phyloP scores from a whole-genome alignment of 129 eudicot genomes.

The Flaveria linearis region DNA sequence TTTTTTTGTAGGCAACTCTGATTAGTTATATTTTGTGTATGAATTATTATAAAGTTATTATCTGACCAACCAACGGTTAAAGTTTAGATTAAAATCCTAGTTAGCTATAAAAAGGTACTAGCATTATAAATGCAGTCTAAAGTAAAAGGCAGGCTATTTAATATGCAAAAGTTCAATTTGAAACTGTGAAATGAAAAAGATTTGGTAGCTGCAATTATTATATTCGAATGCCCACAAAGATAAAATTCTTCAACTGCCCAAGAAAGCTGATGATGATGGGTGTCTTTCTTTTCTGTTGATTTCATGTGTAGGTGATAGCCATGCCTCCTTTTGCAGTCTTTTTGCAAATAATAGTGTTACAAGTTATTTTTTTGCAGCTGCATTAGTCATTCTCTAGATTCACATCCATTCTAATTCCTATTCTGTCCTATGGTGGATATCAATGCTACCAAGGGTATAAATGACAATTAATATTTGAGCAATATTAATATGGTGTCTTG shows the following conservation, averaged over 20 bases:
- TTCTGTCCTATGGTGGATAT: background rate
- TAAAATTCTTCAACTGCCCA: slow-evolving; percentile 44
- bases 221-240: slow-evolving; percentile 34
- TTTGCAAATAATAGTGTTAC: slow-evolving; percentile 9
- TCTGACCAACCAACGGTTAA: no score
- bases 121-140: slow-evolving; percentile 25
- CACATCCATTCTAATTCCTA: slow-evolving; percentile 5
- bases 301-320: slow-evolving; percentile 29
- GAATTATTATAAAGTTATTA: no score
- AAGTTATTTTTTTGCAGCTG: slow-evolving; percentile 11
- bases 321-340: slow-evolving; percentile 25
- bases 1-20: no score
- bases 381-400: slow-evolving; percentile 28
- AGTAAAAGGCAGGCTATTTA: slow-evolving; percentile 22
- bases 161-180: slow-evolving; percentile 6
- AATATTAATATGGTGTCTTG: background rate
- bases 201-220: slow-evolving; percentile 26
- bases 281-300: slow-evolving; percentile 12
- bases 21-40: no score
- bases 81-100: no score
- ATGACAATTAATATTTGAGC: slow-evolving; percentile 18
- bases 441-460: slow-evolving; percentile 10
- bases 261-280: slow-evolving; percentile 26
- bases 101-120: background rate
- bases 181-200: slow-evolving; percentile 17